phyloP scores from a whole-genome alignment of 306 rosid species.

The Inga laurina region DNA sequence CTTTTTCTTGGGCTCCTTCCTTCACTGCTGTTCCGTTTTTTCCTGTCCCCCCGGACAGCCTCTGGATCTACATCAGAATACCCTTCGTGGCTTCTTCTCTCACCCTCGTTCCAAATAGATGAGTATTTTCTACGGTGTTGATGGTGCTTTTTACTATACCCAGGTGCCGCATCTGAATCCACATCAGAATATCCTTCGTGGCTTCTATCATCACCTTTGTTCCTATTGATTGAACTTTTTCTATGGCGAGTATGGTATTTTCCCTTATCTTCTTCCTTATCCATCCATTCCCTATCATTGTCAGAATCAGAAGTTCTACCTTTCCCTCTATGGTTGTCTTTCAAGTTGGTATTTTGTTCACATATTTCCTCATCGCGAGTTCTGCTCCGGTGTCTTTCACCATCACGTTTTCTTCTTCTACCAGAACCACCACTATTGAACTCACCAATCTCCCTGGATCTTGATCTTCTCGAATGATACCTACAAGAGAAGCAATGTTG shows the following conservation, averaged over 20 bases:
- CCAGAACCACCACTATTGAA: slow-evolving; percentile 35
- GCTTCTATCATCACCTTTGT: slow-evolving; percentile 30
- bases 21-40: slow-evolving; percentile 25
- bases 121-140: slow-evolving; percentile 33
- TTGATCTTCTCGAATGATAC: slow-evolving; percentile 55
- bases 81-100: slow-evolving; percentile 35
- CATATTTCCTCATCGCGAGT: slow-evolving; percentile 34
- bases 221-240: slow-evolving; percentile 36
- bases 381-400: slow-evolving; percentile 35
- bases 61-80: slow-evolving; percentile 44
- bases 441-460: slow-evolving; percentile 53
- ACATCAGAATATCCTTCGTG: slow-evolving; percentile 45
- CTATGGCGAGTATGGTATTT: slow-evolving; percentile 22
- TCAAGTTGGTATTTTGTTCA: slow-evolving; percentile 29
- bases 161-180: slow-evolving; percentile 24
- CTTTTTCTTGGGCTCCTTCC: slow-evolving; percentile 46
- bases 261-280: slow-evolving; percentile 41
- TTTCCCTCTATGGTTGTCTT: slow-evolving; percentile 41
- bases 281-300: slow-evolving; percentile 48
- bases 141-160: slow-evolving; percentile 24
- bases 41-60: slow-evolving; percentile 12
- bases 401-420: slow-evolving; percentile 49
- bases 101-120: slow-evolving; percentile 28
- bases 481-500: slow-evolving; percentile 39
- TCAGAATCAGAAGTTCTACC: slow-evolving; percentile 43